Evolutionary conservation across 257 asterid species (phyloP).

Genomic region (Salvia rosmarinus): DNA sequence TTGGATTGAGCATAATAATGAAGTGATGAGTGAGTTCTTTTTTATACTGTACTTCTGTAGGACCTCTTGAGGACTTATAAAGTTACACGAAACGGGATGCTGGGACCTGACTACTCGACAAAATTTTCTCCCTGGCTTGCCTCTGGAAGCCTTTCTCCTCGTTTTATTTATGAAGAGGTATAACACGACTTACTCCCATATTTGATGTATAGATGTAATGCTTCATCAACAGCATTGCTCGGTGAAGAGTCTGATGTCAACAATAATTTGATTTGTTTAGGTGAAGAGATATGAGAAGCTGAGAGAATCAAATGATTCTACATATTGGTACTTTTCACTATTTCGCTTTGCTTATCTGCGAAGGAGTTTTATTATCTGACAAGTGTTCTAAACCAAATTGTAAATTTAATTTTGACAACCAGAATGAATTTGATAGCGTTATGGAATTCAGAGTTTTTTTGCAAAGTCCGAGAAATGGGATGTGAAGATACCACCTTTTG

Average conservation of each 20-base stretch:
- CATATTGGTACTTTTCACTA: conserved; percentile 69
- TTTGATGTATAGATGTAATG: not conserved
- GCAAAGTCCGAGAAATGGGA: conserved; percentile 3
- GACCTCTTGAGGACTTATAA: conserved; percentile 72
- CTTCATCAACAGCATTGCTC: conserved; percentile 8
- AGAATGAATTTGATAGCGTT: too few species aligned
- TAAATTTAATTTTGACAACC: too few species aligned
- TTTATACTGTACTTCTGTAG: conserved; percentile 39
- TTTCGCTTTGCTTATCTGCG: conserved; percentile 1
- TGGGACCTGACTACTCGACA: conserved; percentile 91
- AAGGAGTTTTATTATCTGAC: not conserved
- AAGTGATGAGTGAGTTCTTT: not conserved
- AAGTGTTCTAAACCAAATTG: not conserved
- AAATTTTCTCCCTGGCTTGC: conserved; percentile 98
- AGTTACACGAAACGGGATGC: conserved; percentile 91
- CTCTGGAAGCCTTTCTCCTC: conserved; percentile 89
- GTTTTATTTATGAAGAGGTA: conserved; percentile 87
- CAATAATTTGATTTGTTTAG: conserved; percentile 45
- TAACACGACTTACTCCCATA: conserved; percentile 18
- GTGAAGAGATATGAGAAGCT: conserved; percentile 89
- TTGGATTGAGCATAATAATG: not conserved
- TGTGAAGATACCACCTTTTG: not conserved
- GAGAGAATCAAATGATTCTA: conserved; percentile 76
- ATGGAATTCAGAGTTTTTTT: too few species aligned
- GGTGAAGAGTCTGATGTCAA: conserved; percentile 33